These are phyloP conservation scores for Cucumis hystrix DNA, from an alignment of 306 rosid genomes.

Conservation along the genomic window DNA sequence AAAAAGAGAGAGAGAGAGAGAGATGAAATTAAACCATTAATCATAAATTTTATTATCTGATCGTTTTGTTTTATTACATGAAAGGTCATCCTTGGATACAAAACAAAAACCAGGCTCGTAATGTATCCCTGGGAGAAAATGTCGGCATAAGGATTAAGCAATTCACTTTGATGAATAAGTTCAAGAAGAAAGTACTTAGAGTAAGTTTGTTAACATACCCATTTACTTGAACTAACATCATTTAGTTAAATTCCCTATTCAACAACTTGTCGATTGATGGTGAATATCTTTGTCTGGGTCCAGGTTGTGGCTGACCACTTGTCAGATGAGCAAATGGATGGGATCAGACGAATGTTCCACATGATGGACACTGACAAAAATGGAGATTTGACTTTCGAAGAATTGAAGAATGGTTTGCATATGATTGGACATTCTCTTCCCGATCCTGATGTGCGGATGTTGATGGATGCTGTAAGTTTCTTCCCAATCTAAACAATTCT, in stretches of 20 bases:
- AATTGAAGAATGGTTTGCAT: conserved; percentile 69
- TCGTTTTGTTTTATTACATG: neutral
- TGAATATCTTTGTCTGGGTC: neutral
- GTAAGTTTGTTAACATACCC: conserved; percentile 27
- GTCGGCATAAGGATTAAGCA: conserved; percentile 79
- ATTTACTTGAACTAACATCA: neutral
- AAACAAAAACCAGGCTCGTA: conserved; percentile 34
- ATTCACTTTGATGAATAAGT: conserved; percentile 80
- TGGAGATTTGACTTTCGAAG: conserved; percentile 68
- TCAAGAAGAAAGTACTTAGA: conserved; percentile 87
- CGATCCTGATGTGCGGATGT: conserved; percentile 59
- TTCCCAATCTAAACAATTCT: neutral
- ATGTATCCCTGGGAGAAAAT: conserved; percentile 61
- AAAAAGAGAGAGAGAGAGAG: neutral
- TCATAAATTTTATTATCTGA: neutral
- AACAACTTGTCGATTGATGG: neutral
- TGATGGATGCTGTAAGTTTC: conserved; percentile 76
- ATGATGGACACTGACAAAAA: conserved; percentile 81
- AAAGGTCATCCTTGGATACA: conserved; percentile 80
- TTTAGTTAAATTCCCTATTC: neutral
- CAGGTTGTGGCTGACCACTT: conserved; percentile 85
- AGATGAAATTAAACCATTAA: neutral
- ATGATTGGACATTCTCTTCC: conserved; percentile 53
- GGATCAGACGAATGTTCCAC: conserved; percentile 47
- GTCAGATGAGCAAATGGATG: conserved; percentile 60